phyloP scores from a whole-genome alignment of 2,329 filamentous ascomycete species.

The Colletotrichum simmondsii region DNA sequence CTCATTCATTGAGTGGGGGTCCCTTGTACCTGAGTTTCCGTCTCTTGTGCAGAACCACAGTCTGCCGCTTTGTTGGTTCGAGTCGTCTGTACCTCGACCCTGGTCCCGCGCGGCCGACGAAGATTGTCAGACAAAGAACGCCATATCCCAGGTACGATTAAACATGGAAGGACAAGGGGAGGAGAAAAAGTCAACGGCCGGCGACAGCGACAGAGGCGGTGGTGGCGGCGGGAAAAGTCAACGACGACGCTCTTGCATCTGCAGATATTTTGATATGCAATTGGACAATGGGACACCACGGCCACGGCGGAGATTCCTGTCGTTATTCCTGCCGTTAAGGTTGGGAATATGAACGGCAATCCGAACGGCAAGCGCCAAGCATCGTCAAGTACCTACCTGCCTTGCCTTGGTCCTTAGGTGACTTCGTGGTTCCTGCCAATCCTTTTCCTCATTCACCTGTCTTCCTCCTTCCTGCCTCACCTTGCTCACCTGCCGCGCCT shows the following conservation, averaged over 20 bases:
- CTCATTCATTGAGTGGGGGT: background rate
- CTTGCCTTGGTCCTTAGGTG: background rate
- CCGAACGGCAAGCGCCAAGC: background rate
- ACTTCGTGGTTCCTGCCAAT: background rate
- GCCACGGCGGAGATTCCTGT: no score
- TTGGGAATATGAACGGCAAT: background rate
- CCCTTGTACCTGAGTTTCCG: background rate
- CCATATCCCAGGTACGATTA: background rate
- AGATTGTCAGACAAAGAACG: background rate
- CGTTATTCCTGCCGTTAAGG: background rate
- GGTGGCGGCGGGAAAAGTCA: background rate
- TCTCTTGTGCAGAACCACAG: background rate
- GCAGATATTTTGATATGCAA: background rate
- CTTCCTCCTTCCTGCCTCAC: background rate
- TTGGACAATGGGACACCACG: background rate
- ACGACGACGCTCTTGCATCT: background rate
- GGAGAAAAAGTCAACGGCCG: background rate
- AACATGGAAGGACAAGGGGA: background rate
- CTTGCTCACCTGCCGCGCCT: background rate
- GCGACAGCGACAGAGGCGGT: background rate
- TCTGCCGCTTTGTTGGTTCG: background rate
- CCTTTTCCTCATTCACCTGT: background rate
- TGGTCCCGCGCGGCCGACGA: background rate
- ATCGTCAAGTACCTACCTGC: background rate
- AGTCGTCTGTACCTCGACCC: background rate